Base-by-base conservation (phyloP, 441 rosid species). In the Syzygium syzygioides region DNA sequence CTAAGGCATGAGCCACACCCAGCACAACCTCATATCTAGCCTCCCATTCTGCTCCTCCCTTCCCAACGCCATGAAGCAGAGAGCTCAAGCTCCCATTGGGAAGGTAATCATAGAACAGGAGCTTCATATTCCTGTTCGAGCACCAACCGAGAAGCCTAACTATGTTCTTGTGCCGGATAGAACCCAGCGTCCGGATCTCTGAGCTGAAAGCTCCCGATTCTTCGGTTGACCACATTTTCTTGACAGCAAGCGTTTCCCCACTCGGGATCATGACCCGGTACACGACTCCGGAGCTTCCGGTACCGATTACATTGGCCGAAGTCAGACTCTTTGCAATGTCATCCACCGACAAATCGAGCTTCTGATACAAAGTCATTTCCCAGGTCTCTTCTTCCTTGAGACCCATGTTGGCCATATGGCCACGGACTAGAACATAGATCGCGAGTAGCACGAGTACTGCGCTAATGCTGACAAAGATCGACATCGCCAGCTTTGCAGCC, bases 21-120 rank as follows among this genome's bases (percentile, higher is more conserved):
- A 90, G 57, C 68, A 87, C 85, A 28, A 87, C 48, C 14, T 87
- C 89, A 71, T 87, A 87, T 86, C 91, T 90, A 20, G 57, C 55
- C 79, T 87, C 91, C 91, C 91, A 90, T 34, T 85, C 87, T 12
- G 89, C 79, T 57, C 87, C 87, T 13, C 91, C 91, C 86, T 90
- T 90, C 71, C 89, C 89, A 41, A 66, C 88, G 28, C 91, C 91
- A 20, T 90, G 91, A 17, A 90, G 89, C 41, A 90, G 86, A 48
- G 91, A 90, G 79, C 91, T 87, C 71, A 90, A 55, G 86, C 89
- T 90, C 26, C 91, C 91, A n/a, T 90, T 90, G 18, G 91, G 91
- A 68, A 90, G 91, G 86, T 90, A 90, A 50, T 90, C 91, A 34
- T 90, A 90, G 89, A 90, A 87, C 62, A 90, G 86, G 20, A 90